Evolutionary conservation across 148 eudicot species (phyloP).

Genomic region (Rhododendron vialii): DNA sequence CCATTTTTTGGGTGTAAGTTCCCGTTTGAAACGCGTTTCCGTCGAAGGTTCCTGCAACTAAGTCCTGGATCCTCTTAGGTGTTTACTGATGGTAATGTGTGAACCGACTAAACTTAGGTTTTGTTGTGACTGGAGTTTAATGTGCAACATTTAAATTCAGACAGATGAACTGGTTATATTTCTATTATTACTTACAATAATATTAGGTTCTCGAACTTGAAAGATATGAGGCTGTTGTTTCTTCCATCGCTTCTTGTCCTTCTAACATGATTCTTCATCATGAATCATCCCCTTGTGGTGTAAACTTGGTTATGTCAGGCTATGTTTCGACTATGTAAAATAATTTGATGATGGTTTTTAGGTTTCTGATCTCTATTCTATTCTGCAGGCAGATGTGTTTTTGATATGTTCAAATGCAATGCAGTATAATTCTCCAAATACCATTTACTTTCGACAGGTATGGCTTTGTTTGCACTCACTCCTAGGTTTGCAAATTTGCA

Average conservation of each 20-base stretch:
- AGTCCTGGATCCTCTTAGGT: not conserved
- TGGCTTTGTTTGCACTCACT: not conserved
- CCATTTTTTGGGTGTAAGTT: too few species aligned
- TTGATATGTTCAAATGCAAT: slow-evolving; percentile 87
- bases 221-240: not conserved
- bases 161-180: not conserved
- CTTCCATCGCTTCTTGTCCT: not conserved
- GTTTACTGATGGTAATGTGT: not conserved
- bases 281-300: not conserved
- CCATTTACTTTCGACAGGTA: slow-evolving; percentile 86
- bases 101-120: not conserved
- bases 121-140: not conserved
- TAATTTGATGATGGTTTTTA: not conserved
- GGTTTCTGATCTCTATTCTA: not conserved
- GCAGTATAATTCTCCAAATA: slow-evolving; percentile 76
- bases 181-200: not conserved
- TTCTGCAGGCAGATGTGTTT: slow-evolving; percentile 68
- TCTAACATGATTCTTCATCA: not conserved
- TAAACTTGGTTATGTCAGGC: not conserved
- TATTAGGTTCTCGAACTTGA: not conserved
- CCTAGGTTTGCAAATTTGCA: not conserved
- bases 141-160: not conserved
- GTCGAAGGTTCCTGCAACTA: too few species aligned
- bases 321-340: not conserved
- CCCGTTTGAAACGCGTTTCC: too few species aligned